Base-by-base conservation (phyloP, 805 yeast species). In the Candida endomychidarum region DNA sequence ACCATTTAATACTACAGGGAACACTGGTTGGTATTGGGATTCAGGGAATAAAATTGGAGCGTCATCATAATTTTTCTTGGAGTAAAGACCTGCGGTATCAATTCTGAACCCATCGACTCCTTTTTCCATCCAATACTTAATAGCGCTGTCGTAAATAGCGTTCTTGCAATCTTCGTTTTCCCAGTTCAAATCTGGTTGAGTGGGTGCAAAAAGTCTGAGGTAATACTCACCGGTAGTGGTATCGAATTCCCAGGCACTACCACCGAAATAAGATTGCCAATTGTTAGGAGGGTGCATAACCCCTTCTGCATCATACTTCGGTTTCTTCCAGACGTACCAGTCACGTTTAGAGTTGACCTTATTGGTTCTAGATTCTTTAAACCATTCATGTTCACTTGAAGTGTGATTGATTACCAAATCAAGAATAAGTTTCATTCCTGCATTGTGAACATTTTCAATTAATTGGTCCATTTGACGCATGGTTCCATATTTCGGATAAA, bases 141-240 rank as follows among this genome's bases (percentile, higher is more conserved):
- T 56, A 9, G 80, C 78, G 18, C 64, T 56, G 27, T 73, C 61
- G 57, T 74, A 74, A 40, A 77, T 64, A 45, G 63, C 65, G 4
- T 62, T 43, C 45, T 59, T 48, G n/a, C 52, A 40, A 34, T 57
- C 72, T 39, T 57, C 67, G 51, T 70, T 76, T 48, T 78, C 82
- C 84, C 83, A 78, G 58, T 78, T 78, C 51, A 78, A 63, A 52
- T 78, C 83, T 11, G 83, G 83, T 58, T 78, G 83, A 21, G 71
- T 53, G 38, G 60, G 59, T 8, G 80, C 80, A 57, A 76, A 78
- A 42, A 77, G 60, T 40, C 69, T 72, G 48, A 78, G 60, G 56
- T 77, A 78, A 61, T 76, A 78, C 57, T 78, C 81, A 34, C 69
- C 67, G n/a, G 81, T 75, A 3, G 27, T 20, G 43, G 74, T 79